Percentiles rank a stretch among this genome's conserved stretches.
These are phyloP conservation scores for Sequoia sempervirens DNA, from an alignment of 75 land plant genomes.

Conservation along the genomic window DNA sequence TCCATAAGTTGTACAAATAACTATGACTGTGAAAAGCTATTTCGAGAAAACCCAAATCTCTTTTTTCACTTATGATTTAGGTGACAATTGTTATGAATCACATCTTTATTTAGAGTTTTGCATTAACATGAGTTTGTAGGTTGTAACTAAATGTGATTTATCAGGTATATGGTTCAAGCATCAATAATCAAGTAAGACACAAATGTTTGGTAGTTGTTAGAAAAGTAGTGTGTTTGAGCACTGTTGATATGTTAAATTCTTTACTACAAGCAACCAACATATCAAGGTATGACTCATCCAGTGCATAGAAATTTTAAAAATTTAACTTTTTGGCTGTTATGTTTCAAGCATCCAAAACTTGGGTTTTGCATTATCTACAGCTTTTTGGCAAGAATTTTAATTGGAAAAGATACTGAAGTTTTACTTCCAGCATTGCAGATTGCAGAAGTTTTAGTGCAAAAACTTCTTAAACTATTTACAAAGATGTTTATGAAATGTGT, in stretches of 20 bases:
- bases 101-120: neutral
- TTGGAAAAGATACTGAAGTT: conserved; percentile 54
- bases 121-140: neutral
- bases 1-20: neutral
- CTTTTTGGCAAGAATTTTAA: conserved; percentile 55
- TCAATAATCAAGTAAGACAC: conserved; percentile 7
- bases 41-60: conserved; percentile 43
- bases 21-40: conserved; percentile 30
- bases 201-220: conserved; percentile 6
- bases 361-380: conserved; percentile 22
- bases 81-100: conserved; percentile 11
- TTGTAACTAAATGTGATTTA: neutral
- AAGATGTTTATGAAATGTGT: conserved; percentile 65
- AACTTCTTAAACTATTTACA: conserved; percentile 39
- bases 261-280: conserved; percentile 1
- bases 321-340: neutral
- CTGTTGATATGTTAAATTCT: neutral
- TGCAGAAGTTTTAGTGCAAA: conserved; percentile 53
- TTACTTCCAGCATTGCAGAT: conserved; percentile 48
- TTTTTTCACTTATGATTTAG: conserved; percentile 59
- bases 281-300: conserved; percentile 4
- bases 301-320: neutral
- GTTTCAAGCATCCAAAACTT: neutral
- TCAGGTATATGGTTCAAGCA: conserved; percentile 8
- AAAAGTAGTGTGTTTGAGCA: neutral